phyloP scores from a whole-genome alignment of 306 rosid species.

The Gastrolobium villosum region DNA sequence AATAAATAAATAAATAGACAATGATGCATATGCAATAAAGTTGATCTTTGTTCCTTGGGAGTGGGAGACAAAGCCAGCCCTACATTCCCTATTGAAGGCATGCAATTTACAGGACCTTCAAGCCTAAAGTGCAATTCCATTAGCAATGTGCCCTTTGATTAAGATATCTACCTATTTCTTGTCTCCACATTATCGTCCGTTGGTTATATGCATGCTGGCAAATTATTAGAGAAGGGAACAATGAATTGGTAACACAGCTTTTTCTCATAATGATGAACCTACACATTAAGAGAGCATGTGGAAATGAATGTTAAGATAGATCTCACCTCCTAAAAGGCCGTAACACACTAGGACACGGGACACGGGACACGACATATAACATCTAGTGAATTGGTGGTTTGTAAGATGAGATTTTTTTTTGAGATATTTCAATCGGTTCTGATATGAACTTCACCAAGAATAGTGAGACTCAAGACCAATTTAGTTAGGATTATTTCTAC shows the following conservation, averaged over 20 bases:
- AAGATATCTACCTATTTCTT: conserved; percentile 40
- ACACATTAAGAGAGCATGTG: not conserved
- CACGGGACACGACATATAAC: not conserved
- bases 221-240: not conserved
- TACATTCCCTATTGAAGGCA: conserved; percentile 7
- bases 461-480: too few relatives aligned
- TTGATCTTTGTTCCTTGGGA: conserved; percentile 25
- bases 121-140: conserved; percentile 6
- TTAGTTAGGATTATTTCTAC: too few relatives aligned
- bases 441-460: too few relatives aligned
- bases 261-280: conserved; percentile 1
- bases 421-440: too few relatives aligned
- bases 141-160: conserved; percentile 15
- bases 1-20: not conserved
- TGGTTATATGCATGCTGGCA: conserved; percentile 1
- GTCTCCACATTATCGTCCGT: conserved; percentile 18
- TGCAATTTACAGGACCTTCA: conserved; percentile 12
- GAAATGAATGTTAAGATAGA: not conserved
- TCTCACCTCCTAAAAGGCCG: not conserved
- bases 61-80: conserved; percentile 36
- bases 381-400: not conserved
- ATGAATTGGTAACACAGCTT: not conserved
- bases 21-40: not conserved
- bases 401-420: not conserved
- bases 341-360: not conserved